Conservation (phyloP, 306 rosid species). For the Fragaria ananassa region DNA sequence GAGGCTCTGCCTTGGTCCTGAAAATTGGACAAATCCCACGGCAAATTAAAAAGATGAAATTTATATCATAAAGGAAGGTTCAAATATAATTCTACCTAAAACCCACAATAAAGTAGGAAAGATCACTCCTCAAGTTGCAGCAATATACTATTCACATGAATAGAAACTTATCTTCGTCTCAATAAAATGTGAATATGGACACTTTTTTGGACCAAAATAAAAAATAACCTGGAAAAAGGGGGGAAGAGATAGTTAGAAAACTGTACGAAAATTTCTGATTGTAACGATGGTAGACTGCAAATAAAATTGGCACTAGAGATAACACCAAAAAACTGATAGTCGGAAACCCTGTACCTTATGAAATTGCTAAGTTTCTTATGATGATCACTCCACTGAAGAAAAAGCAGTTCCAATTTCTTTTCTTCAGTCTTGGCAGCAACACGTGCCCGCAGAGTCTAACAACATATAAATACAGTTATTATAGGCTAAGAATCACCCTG, state of each 20-base stretch:
- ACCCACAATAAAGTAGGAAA: conserved; percentile 46
- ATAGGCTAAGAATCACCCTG: conserved; percentile 12
- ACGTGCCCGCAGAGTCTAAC: conserved; percentile 90
- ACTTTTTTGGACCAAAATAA: conserved; percentile 98
- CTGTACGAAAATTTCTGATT: conserved; percentile 11
- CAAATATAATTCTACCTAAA: conserved; percentile 36
- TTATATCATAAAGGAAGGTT: conserved; percentile 3
- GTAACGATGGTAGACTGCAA: conserved; percentile 17
- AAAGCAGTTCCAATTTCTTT: conserved; percentile 92
- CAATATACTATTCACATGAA: conserved; percentile 69
- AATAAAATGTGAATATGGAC: conserved; percentile 99
- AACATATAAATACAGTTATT: conserved; percentile 5
- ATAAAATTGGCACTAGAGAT: conserved; percentile 15
- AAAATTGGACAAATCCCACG: conserved; percentile 25
- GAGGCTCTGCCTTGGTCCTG: conserved; percentile 95
- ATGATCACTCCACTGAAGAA: conserved; percentile 96
- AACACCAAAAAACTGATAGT: conserved; percentile 2
- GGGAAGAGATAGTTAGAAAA: conserved; percentile 5
- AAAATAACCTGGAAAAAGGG: conserved; percentile 81
- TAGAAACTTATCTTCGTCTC: conserved; percentile 98
- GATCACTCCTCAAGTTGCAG: conserved; percentile 62
- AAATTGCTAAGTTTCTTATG: conserved; percentile 84
- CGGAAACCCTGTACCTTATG: conserved; percentile 61
- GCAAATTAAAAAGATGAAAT: conserved; percentile 19
- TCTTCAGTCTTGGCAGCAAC: conserved; percentile 97